phyloP scores from a whole-genome alignment of 75 land plant species.

The Pinus albicaulis region DNA sequence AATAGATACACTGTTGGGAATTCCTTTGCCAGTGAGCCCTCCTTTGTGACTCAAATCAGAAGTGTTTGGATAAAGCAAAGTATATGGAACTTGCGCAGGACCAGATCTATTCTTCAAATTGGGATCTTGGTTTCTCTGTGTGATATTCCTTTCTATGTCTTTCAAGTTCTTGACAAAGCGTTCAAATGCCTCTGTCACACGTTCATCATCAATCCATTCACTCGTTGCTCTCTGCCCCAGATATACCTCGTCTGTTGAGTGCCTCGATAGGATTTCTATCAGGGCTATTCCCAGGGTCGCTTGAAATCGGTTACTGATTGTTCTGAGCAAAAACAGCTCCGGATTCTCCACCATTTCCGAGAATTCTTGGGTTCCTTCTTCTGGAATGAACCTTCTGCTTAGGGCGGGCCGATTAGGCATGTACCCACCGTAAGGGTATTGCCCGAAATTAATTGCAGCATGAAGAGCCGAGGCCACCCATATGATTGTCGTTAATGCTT shows the following conservation, averaged over 20 bases:
- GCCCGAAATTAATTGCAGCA: conserved; percentile 64
- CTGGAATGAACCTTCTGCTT: conserved; percentile 69
- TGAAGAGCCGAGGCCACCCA: conserved; percentile 42
- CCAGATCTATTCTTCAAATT: background rate
- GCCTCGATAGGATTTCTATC: conserved; percentile 71
- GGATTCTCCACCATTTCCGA: conserved; percentile 22
- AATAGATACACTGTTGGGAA: conserved; percentile 3
- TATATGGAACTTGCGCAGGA: background rate
- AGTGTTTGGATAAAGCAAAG: background rate
- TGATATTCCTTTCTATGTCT: background rate
- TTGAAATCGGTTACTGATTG: background rate
- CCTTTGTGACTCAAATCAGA: background rate
- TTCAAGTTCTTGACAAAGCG: background rate
- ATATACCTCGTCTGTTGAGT: conserved; percentile 80
- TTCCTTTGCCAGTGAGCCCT: background rate
- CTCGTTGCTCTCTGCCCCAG: conserved; percentile 40
- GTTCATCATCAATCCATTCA: conserved; percentile 15
- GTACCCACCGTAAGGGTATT: conserved; percentile 64
- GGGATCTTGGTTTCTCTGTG: background rate
- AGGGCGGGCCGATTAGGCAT: conserved; percentile 59
- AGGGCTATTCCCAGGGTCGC: conserved; percentile 3
- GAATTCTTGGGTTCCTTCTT: conserved; percentile 15
- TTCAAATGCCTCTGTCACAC: background rate
- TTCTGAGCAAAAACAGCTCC: conserved; percentile 7
- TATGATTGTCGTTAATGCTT: conserved; percentile 36